These are phyloP conservation scores for Pseudocercospora pini-densiflorae DNA, from an alignment of 2,329 filamentous ascomycete species.

Conservation along the genomic window DNA sequence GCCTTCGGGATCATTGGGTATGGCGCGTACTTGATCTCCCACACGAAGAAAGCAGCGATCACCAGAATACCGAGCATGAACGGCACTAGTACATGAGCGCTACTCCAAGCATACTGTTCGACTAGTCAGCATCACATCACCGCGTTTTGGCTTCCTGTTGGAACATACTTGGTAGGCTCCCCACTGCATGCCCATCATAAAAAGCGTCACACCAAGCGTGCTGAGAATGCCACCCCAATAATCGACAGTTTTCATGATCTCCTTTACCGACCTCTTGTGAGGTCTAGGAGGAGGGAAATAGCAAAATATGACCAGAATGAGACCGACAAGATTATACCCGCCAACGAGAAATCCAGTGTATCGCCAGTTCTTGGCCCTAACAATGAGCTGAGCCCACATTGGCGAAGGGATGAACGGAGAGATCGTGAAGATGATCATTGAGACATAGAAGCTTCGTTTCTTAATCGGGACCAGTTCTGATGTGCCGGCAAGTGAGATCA, in stretches of 20 bases:
- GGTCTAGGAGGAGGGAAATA: conserved; percentile 58
- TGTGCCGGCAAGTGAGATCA: conserved; percentile 70
- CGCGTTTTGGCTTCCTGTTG: too few species aligned
- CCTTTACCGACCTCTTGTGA: conserved; percentile 45
- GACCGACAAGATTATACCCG: conserved; percentile 57
- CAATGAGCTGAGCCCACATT: conserved; percentile 64
- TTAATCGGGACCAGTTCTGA: conserved; percentile 69
- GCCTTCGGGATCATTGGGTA: conserved; percentile 42
- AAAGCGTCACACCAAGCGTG: conserved; percentile 55
- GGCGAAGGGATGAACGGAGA: conserved; percentile 66
- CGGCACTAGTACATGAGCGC: conserved; percentile 40
- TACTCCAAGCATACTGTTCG: conserved; percentile 26
- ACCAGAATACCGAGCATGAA: conserved; percentile 40
- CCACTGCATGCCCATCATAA: conserved; percentile 52
- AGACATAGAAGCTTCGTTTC: conserved; percentile 68
- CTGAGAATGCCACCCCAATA: conserved; percentile 58
- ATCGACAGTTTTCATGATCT: conserved; percentile 55
- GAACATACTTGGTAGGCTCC: conserved; percentile 18
- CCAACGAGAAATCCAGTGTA: conserved; percentile 60
- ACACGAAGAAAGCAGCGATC: conserved; percentile 40
- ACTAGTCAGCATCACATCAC: too few species aligned
- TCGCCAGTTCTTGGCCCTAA: conserved; percentile 55
- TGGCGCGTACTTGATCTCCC: conserved; percentile 38
- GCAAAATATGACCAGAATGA: conserved; percentile 57
- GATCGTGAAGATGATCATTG: conserved; percentile 64